Conservation (phyloP, 495 filamentous ascomycete genomes). For the Xylaria curta region DNA sequence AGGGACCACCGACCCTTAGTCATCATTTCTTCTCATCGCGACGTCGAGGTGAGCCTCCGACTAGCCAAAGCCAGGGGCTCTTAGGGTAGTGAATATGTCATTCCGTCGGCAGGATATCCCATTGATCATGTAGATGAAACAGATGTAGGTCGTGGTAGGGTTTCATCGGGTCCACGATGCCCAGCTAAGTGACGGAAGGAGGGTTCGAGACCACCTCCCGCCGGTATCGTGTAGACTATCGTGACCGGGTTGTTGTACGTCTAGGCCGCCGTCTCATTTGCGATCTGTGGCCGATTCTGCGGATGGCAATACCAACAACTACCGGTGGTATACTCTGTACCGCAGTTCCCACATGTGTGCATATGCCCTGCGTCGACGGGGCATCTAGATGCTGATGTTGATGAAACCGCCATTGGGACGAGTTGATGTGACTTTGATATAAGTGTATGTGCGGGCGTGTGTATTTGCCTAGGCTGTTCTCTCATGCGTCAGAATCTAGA, state of each 20-base stretch:
- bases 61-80: constrained; percentile 1
- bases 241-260: constrained; percentile 16
- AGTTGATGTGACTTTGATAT: constrained; percentile 24
- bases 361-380: constrained; percentile 39
- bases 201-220: constrained; percentile 15
- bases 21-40: constrained; percentile 23
- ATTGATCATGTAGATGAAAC: constrained; percentile 20
- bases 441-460: constrained; percentile 8
- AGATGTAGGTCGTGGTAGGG: constrained; percentile 20
- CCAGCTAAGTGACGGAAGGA: constrained; percentile 12
- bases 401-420: constrained; percentile 22
- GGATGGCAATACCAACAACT: constrained; percentile 48
- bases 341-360: constrained; percentile 44
- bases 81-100: constrained; percentile 5
- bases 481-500: constrained; percentile 25
- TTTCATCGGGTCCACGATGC: constrained; percentile 12
- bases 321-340: constrained; percentile 44
- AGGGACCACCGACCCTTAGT: constrained; percentile 12
- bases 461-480: constrained; percentile 12
- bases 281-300: constrained; percentile 33
- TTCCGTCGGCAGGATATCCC: constrained; percentile 17
- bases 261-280: constrained; percentile 18
- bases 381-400: constrained; percentile 14
- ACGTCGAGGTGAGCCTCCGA: constrained; percentile 16
- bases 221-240: constrained; percentile 11